phyloP scores from a whole-genome alignment of 2,329 filamentous ascomycete genomes.

The Fusarium pseudocircinatum region DNA sequence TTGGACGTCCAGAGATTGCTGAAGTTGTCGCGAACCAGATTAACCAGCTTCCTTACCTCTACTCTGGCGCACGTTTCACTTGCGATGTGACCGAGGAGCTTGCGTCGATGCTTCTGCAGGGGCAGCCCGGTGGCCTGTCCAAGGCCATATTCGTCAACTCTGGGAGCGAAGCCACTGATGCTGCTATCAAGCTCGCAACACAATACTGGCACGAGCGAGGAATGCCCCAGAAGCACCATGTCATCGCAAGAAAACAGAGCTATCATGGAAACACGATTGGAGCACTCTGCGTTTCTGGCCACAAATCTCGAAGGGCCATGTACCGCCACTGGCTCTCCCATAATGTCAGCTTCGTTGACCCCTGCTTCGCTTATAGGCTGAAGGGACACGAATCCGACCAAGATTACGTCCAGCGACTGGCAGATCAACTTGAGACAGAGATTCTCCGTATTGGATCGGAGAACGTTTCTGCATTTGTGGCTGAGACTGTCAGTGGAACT shows the following conservation, averaged over 20 bases:
- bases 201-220: constrained; percentile 54
- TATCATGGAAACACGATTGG: constrained; percentile 64
- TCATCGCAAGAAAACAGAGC: constrained; percentile 56
- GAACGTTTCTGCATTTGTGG: constrained; percentile 3
- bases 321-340: constrained; percentile 26
- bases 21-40: constrained; percentile 3
- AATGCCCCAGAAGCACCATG: constrained; percentile 49
- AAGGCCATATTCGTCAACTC: constrained; percentile 4
- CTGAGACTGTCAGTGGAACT: constrained; percentile 4
- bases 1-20: neutral
- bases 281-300: constrained; percentile 52
- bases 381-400: constrained; percentile 37
- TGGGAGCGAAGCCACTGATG: neutral
- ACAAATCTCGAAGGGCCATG: constrained; percentile 17
- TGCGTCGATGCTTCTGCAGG: constrained; percentile 40
- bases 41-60: constrained; percentile 15
- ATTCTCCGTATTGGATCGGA: neutral
- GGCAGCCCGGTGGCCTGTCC: neutral
- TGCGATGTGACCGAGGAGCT: constrained; percentile 43
- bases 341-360: constrained; percentile 37
- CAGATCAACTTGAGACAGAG: neutral
- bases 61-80: constrained; percentile 26
- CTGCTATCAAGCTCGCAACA: neutral
- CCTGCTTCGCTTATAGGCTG: constrained; percentile 29
- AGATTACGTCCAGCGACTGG: neutral